These are phyloP conservation scores for Trichoderma oligosporum DNA, from an alignment of 2,329 filamentous ascomycete genomes.

Conservation along the genomic window DNA sequence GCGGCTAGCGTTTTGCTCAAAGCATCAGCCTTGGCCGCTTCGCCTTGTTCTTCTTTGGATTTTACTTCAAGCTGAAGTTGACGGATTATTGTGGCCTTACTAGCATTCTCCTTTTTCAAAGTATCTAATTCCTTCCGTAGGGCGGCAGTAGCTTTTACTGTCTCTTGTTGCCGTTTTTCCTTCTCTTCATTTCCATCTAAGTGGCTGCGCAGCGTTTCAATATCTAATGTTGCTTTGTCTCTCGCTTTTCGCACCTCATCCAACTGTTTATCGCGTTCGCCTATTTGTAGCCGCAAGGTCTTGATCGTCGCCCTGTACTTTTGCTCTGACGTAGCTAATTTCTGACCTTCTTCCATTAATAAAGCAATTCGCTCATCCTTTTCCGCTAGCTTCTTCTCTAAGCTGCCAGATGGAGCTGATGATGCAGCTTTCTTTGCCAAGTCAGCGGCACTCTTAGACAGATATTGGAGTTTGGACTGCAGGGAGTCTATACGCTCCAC, in stretches of 20 bases:
- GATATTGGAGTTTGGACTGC: slow-evolving; percentile 84
- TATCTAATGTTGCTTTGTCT: slow-evolving; percentile 55
- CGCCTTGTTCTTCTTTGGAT: slow-evolving; percentile 61
- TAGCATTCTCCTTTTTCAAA: slow-evolving; percentile 49
- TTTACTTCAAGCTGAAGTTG: slow-evolving; percentile 68
- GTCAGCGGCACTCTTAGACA: slow-evolving; percentile 75
- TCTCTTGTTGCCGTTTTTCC: slow-evolving; percentile 51
- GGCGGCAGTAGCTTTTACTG: slow-evolving; percentile 53
- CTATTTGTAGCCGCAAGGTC: slow-evolving; percentile 65
- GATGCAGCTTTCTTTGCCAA: slow-evolving; percentile 65
- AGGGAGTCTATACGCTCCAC: slow-evolving; percentile 88
- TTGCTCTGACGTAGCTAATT: slow-evolving; percentile 79
- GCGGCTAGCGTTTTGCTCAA: slow-evolving; percentile 64
- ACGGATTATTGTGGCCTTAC: slow-evolving; percentile 61
- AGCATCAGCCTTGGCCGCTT: slow-evolving; percentile 61
- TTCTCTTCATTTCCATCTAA: slow-evolving; percentile 48
- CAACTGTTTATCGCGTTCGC: slow-evolving; percentile 62
- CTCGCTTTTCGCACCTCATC: slow-evolving; percentile 56
- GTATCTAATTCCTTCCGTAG: slow-evolving; percentile 36
- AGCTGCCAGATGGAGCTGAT: slow-evolving; percentile 59
- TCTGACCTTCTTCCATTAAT: slow-evolving; percentile 88
- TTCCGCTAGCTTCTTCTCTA: slow-evolving; percentile 77
- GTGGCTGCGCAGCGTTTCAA: slow-evolving; percentile 45
- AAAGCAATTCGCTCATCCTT: slow-evolving; percentile 88
- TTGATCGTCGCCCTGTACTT: slow-evolving; percentile 80